Conservation (phyloP, 2,329 filamentous ascomycete species). For the Cladosporium sp. region DNA sequence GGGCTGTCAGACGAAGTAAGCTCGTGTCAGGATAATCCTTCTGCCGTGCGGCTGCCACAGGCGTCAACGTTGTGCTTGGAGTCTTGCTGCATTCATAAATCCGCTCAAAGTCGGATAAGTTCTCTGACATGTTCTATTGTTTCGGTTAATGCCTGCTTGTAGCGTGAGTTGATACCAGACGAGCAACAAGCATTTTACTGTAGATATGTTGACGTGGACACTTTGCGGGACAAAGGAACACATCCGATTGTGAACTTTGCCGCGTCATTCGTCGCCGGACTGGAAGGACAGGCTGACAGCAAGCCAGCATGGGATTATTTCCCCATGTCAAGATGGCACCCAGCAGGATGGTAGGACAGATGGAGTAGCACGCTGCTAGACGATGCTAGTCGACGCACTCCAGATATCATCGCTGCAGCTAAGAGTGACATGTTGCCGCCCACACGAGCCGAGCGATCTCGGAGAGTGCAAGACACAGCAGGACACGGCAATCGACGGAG, state of each 20-base stretch:
- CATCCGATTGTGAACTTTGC: not conserved
- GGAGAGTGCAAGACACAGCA: not conserved
- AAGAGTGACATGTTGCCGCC: conserved; percentile 1
- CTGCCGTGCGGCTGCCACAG: not conserved
- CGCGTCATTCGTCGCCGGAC: not conserved
- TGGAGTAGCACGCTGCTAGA: not conserved
- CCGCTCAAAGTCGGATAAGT: not conserved
- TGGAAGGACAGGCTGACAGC: not conserved
- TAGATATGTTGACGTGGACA: not conserved
- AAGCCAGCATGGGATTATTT: not conserved
- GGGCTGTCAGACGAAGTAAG: not conserved
- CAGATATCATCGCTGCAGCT: conserved; percentile 12
- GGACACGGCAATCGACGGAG: not conserved
- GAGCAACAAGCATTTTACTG: not conserved
- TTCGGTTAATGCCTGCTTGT: not conserved
- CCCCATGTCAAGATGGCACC: not conserved
- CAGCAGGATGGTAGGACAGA: not conserved
- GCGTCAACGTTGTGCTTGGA: not conserved
- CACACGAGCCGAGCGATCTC: conserved; percentile 14
- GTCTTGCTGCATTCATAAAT: not conserved
- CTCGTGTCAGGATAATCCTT: not conserved
- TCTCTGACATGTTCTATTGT: not conserved
- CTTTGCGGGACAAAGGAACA: not conserved
- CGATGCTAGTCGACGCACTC: conserved; percentile 15
- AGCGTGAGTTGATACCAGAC: not conserved